Conservation (phyloP, 1,139 yeast species). For the Pneumocystis carinii region DNA sequence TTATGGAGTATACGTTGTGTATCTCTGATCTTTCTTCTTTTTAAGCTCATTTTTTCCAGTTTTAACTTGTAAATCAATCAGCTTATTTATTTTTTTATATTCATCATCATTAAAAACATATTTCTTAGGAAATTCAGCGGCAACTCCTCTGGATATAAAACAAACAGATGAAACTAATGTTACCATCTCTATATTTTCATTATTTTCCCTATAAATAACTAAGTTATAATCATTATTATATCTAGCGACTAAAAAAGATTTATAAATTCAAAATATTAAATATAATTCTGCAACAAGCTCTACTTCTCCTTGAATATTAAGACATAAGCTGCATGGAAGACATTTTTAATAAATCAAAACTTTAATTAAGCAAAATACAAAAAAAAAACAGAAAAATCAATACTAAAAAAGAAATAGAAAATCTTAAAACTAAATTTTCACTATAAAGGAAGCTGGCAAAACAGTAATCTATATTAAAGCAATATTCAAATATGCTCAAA, state of each 20-base stretch:
- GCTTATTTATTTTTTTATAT: conserved; percentile 72
- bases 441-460: too few species aligned
- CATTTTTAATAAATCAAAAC: too few species aligned
- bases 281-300: not conserved
- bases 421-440: too few species aligned
- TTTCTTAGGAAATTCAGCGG: conserved; percentile 81
- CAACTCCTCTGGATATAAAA: conserved; percentile 95
- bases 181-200: not conserved
- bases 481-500: not conserved
- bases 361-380: not conserved
- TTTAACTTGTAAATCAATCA: conserved; percentile 68
- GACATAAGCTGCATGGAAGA: not conserved
- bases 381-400: not conserved
- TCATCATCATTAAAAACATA: conserved; percentile 84
- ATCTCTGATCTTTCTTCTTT: conserved; percentile 22
- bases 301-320: not conserved
- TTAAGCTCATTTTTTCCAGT: conserved; percentile 51
- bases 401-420: too few species aligned
- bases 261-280: not conserved
- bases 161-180: conserved; percentile 76
- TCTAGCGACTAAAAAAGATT: too few species aligned
- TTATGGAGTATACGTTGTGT: not conserved
- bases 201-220: conserved; percentile 19
- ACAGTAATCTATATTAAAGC: too few species aligned
- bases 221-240: too few species aligned